These are phyloP conservation scores for Phytophthora pini DNA, from an alignment of 352 stramenopile genomes.

Conservation along the genomic window DNA sequence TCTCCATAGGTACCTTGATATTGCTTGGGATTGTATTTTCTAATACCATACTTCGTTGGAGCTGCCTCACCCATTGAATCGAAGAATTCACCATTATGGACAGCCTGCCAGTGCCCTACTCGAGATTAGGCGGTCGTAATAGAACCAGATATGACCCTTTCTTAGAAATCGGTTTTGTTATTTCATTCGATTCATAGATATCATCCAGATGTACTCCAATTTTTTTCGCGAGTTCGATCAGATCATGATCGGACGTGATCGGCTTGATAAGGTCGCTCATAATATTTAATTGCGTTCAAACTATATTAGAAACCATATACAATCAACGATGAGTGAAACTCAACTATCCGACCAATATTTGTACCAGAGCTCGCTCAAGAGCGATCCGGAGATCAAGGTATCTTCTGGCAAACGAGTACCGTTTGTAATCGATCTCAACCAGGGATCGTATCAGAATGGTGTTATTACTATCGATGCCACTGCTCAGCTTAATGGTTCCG, in stretches of 20 bases:
- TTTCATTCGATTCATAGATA: constrained; percentile 26
- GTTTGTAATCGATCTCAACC: constrained; percentile 15
- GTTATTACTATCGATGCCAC: constrained; percentile 19
- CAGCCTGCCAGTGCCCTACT: constrained; percentile 20
- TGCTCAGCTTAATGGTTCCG: constrained; percentile 11
- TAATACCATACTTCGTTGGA: constrained; percentile 11
- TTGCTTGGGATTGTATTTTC: constrained; percentile 19
- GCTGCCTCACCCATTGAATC: constrained; percentile 31
- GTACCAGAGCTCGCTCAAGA: constrained; percentile 12
- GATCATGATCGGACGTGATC: constrained; percentile 12
- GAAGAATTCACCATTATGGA: constrained; percentile 20
- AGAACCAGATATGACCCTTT: constrained; percentile 19
- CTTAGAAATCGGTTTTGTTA: background rate
- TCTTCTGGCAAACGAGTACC: background rate
- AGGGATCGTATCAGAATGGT: constrained; percentile 17
- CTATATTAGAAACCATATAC: constrained; percentile 20
- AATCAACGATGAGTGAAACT: constrained; percentile 17
- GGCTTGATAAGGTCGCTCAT: background rate
- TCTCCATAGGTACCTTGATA: constrained; percentile 22
- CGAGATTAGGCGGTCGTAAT: constrained; percentile 1
- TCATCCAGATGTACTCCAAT: constrained; percentile 1
- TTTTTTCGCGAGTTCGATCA: constrained; percentile 9
- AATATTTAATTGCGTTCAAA: constrained; percentile 13
- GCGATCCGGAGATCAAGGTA: background rate
- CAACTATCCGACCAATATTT: constrained; percentile 19